Conservation (phyloP, 148 eudicot species). For the Rhododendron ovatum region DNA sequence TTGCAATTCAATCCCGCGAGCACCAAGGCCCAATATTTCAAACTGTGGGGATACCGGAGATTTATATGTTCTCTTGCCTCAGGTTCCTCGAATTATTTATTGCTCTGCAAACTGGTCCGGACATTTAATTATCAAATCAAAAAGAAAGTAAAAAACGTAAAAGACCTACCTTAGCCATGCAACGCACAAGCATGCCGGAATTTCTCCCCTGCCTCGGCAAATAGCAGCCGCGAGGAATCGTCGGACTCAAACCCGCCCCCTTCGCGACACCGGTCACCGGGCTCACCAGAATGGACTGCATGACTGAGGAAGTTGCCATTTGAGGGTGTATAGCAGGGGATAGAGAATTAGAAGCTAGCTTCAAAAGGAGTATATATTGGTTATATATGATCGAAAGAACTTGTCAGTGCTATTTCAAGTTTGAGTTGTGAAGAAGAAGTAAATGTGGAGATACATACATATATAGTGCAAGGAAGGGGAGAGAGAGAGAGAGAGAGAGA, state of each 20-base stretch:
- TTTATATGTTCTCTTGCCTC: no score
- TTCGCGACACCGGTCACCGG: conserved; percentile 4
- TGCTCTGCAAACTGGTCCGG: rapidly evolving
- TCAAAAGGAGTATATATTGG: no score
- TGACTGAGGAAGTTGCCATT: conserved; percentile 22
- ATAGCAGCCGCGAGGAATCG: background rate
- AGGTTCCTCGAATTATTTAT: no score
- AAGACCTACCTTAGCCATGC: conserved; percentile 24
- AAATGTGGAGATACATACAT: background rate
- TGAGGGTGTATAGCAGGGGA: no score
- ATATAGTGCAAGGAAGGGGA: background rate
- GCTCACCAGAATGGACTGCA: conserved; percentile 29
- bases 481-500: no score
- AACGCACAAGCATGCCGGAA: conserved; percentile 17
- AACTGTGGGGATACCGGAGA: no score
- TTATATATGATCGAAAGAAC: no score
- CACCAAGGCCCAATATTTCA: no score
- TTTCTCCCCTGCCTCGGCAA: conserved; percentile 13
- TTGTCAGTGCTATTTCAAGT: background rate
- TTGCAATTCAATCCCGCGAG: no score
- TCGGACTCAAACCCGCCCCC: conserved; percentile 3
- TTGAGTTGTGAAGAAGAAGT: background rate
- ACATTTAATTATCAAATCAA: no score
- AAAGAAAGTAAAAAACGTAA: no score
- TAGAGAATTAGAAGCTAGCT: no score